phyloP scores from a whole-genome alignment of 2,329 filamentous ascomycete species.

The Monosporascus ibericus region DNA sequence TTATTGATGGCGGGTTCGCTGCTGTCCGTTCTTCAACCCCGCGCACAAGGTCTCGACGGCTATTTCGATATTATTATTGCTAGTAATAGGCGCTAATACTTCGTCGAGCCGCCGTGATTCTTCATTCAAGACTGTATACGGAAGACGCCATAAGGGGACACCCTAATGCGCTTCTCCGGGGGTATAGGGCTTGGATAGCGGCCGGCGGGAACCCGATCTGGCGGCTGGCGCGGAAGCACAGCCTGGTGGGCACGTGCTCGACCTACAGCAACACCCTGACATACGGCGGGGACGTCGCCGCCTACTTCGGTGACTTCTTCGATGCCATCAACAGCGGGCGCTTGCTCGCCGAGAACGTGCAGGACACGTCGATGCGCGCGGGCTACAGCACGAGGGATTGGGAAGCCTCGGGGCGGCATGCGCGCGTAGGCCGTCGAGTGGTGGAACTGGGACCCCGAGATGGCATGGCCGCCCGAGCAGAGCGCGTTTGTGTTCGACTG shows the following conservation, averaged over 20 bases:
- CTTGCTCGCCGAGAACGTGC: conserved; percentile 52
- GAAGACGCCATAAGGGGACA: too few species aligned
- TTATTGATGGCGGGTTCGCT: too few species aligned
- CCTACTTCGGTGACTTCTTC: conserved; percentile 44
- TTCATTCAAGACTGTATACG: too few species aligned
- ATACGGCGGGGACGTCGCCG: conserved; percentile 51
- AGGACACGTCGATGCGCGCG: conserved; percentile 54
- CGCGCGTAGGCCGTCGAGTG: conserved; percentile 56
- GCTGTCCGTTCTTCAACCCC: too few species aligned
- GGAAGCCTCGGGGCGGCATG: conserved; percentile 53
- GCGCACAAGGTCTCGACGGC: too few species aligned
- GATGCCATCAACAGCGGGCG: conserved; percentile 50
- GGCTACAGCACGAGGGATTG: conserved; percentile 55
- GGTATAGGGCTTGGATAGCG: too few species aligned
- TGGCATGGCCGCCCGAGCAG: conserved; percentile 49
- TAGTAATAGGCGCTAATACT: too few species aligned
- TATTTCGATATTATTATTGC: too few species aligned
- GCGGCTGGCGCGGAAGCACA: conserved; percentile 41
- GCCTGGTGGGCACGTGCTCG: conserved; percentile 49
- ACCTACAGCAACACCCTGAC: conserved; percentile 53
- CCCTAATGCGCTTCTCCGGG: too few species aligned
- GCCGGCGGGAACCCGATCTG: too few species aligned
- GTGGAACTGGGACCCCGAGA: conserved; percentile 47
- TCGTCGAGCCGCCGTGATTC: too few species aligned
- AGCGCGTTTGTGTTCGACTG: conserved; percentile 45